A percentile compares a stretch with the other conserved stretches of the same genome.
Evolutionary conservation across 495 filamentous ascomycete species (phyloP).

Genomic region (Rusavskia elegans): DNA sequence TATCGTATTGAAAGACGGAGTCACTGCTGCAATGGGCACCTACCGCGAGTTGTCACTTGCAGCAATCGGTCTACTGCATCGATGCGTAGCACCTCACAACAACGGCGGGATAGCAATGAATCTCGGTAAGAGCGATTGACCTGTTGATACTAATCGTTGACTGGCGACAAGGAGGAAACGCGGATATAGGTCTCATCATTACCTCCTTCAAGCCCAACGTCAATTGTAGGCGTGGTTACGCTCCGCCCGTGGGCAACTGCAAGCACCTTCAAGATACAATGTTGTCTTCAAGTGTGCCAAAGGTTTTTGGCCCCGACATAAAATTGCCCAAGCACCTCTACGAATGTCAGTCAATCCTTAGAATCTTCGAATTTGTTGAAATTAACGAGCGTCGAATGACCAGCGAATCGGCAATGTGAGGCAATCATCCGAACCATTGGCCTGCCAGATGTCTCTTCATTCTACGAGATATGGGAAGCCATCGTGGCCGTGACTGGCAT

Average conservation of each 20-base stretch:
- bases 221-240: neutral
- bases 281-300: neutral
- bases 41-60: neutral
- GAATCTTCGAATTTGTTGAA: neutral
- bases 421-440: neutral
- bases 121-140: neutral
- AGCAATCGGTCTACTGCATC: neutral
- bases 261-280: neutral
- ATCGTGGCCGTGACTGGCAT: neutral
- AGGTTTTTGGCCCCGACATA: neutral
- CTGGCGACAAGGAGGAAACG: neutral
- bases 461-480: neutral
- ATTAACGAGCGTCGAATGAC: neutral
- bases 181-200: neutral
- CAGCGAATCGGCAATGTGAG: neutral
- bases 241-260: neutral
- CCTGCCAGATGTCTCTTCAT: neutral
- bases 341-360: neutral
- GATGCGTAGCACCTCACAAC: neutral
- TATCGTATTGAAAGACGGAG: neutral
- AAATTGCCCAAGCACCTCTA: neutral
- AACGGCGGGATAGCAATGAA: neutral
- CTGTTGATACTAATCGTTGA: neutral
- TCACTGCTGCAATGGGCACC: neutral
- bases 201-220: neutral